Evolutionary conservation across 1,284 basidiomycete genomes (phyloP).

Genomic region (Ustilago loliicola): DNA sequence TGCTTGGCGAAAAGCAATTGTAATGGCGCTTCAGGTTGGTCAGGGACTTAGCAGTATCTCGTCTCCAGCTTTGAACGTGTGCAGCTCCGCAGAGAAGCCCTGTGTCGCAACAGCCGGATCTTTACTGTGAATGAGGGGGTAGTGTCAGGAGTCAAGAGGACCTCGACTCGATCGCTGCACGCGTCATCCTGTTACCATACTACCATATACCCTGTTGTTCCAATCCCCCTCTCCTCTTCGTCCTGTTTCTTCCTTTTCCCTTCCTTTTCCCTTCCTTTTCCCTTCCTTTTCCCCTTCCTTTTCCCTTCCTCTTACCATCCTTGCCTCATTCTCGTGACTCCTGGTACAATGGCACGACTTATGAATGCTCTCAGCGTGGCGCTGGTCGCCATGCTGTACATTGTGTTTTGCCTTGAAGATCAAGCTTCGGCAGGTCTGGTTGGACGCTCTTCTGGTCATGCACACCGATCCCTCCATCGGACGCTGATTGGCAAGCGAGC

Average conservation of each 20-base stretch:
- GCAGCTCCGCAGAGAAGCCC: too few relatives aligned
- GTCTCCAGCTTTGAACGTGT: too few relatives aligned
- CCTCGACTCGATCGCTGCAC: too few relatives aligned
- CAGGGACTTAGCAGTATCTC: too few relatives aligned
- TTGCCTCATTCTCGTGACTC: background rate
- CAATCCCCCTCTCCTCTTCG: too few relatives aligned
- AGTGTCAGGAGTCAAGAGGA: too few relatives aligned
- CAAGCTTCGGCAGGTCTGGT: conserved; percentile 12
- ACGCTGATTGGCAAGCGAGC: conserved; percentile 14
- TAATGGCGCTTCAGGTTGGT: background rate
- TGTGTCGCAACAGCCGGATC: too few relatives aligned
- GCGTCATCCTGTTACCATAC: background rate
- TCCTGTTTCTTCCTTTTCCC: background rate
- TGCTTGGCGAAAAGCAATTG: background rate
- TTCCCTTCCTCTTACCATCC: background rate
- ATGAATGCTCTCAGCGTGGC: conserved; percentile 18
- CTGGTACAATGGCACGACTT: conserved; percentile 14
- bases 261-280: background rate
- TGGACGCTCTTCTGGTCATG: background rate
- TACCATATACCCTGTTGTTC: background rate
- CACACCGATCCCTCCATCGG: conserved; percentile 11
- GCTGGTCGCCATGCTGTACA: conserved; percentile 35
- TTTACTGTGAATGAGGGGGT: too few relatives aligned
- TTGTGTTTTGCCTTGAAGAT: background rate
- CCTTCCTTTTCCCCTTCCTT: background rate